A percentile compares a stretch with the other conserved stretches of the same genome.
Conservation (phyloP, 208 protist genomes). For the Acanthamoeba sp. region DNA sequence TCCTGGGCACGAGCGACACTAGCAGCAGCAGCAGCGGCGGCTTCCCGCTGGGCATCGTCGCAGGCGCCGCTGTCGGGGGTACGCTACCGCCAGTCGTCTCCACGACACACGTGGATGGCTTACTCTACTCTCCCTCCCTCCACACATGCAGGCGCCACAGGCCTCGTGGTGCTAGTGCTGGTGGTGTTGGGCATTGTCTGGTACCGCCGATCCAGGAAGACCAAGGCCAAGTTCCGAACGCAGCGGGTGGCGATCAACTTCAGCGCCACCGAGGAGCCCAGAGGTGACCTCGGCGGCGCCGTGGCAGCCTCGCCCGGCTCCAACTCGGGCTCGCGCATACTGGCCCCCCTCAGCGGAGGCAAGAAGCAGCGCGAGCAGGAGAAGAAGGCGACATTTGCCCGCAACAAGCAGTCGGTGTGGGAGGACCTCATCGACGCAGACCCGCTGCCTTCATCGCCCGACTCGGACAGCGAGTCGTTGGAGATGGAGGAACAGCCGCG, state of each 20-base stretch:
- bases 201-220: background rate
- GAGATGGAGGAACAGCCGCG: background rate
- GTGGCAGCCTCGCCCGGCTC: background rate
- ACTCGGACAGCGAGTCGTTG: background rate
- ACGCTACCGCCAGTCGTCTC: background rate
- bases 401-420: slow-evolving; percentile 5
- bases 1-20: background rate
- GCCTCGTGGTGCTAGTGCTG: background rate
- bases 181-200: background rate
- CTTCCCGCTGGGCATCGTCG: background rate
- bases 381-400: background rate
- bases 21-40: background rate
- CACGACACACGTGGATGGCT: no score
- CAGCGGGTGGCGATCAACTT: background rate
- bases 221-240: background rate
- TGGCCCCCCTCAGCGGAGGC: background rate
- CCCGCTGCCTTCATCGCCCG: background rate
- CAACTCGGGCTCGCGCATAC: background rate
- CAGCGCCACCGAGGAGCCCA: no score
- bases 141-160: background rate
- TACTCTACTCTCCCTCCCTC: background rate
- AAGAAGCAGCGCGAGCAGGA: background rate
- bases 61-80: background rate
- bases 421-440: background rate
- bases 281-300: no score